Conservation (phyloP, 345 rosid species). For the Eutrema japonicum region DNA sequence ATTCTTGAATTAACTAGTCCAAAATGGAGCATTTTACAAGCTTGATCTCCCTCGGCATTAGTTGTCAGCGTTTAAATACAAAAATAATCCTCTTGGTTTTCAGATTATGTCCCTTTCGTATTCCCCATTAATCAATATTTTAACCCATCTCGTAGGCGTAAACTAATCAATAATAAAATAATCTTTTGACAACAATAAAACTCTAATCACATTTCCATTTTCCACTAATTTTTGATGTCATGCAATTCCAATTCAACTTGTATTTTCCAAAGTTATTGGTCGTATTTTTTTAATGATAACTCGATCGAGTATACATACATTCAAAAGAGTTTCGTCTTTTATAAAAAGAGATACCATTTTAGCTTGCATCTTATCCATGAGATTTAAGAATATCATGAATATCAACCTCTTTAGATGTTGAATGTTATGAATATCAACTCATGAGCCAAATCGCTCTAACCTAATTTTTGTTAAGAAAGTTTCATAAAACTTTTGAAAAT, state of each 20-base stretch:
- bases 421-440: no score
- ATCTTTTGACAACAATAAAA: background rate
- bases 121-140: conserved; percentile 27
- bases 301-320: no score
- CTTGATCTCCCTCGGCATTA: conserved; percentile 39
- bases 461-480: no score
- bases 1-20: conserved; percentile 36
- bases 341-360: no score
- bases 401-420: no score
- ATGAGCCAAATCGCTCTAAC: no score
- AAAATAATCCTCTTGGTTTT: conserved; percentile 26
- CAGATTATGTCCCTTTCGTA: conserved; percentile 36
- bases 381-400: no score
- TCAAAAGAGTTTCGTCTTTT: no score
- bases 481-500: no score
- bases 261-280: background rate
- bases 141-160: conserved; percentile 14
- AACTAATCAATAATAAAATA: conserved; percentile 9
- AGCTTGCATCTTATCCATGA: no score
- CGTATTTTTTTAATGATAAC: no score
- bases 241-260: background rate
- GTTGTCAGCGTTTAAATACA: conserved; percentile 33
- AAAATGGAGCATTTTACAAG: conserved; percentile 31
- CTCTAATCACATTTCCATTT: conserved; percentile 1
- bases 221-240: background rate